Base-by-base conservation (phyloP, 257 asterid genomes). In the Apocynum venetum region DNA sequence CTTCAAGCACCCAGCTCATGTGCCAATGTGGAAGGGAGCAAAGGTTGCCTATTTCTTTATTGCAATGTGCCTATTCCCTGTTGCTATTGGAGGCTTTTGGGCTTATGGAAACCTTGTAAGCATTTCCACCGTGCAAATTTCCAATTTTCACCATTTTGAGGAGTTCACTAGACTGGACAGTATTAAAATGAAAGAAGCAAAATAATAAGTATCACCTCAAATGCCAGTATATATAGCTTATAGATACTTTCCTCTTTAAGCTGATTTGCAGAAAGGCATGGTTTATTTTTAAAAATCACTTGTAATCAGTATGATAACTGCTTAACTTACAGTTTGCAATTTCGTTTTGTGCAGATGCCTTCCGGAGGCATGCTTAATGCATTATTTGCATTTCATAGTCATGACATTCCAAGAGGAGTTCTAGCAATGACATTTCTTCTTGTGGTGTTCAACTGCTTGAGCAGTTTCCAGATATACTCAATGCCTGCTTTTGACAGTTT, bases 401-500 rank as follows among this genome's bases (percentile, higher is more conserved):
- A 87, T 13, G 98, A 93, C 87, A 89, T 96, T 38, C 82, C 99
- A 10, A 83, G 96, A 52, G 98, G 96, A 44, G 91, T 96, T 63
- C 89, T 96, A 0, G 98, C 96, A 2, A 65, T 88, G 86, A 87
- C 98, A 15, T 96, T 96, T 74, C 96, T 96, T 71, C 91, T 93
- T 1, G 99, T 96, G 2, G 99, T 96, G n/a, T 93, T 96, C 90
- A 96, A 89, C 88, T 96, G 99, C 87, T 72, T 96, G 84, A 96
- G 99, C 82, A 96, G 99, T 85, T 96, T 96, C 91, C 99, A 93
- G 71, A 96, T 93, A 83, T 93, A 96, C 87, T 93, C 99, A 0
- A 96, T 96, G 99, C 99, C 99, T 0, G 98, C 89, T 4, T 96
- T 96, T 9, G 99, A 96, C 87, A 96, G 98, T 51, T 96, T 96